These are phyloP conservation scores for Kregervanrija delftensis DNA, from an alignment of 805 yeast species.

Conservation along the genomic window DNA sequence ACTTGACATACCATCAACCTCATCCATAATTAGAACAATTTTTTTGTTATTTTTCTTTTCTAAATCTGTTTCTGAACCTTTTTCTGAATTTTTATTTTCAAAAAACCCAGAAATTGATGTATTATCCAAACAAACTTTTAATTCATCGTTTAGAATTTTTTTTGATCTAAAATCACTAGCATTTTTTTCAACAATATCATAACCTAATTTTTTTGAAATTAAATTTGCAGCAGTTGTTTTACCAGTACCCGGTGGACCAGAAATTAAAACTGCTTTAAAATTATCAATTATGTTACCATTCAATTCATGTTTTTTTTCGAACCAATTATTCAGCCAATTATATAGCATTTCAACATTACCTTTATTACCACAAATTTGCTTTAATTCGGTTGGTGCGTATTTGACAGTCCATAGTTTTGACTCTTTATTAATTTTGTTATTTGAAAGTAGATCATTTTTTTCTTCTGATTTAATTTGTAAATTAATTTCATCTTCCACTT, in stretches of 20 bases:
- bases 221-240: constrained; percentile 79
- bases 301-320: constrained; percentile 45
- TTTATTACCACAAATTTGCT: constrained; percentile 89
- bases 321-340: constrained; percentile 79
- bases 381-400: constrained; percentile 74
- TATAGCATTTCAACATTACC: constrained; percentile 59
- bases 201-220: constrained; percentile 62
- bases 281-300: constrained; percentile 53
- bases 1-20: constrained; percentile 98
- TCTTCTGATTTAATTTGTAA: constrained; percentile 17
- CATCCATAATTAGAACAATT: constrained; percentile 92
- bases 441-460: neutral
- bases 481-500: constrained; percentile 42
- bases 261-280: constrained; percentile 76
- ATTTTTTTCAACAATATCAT: constrained; percentile 68
- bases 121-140: constrained; percentile 69
- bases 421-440: constrained; percentile 13
- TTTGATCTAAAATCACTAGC: constrained; percentile 91
- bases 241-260: constrained; percentile 86
- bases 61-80: constrained; percentile 6
- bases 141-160: constrained; percentile 56
- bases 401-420: constrained; percentile 81
- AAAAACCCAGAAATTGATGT: constrained; percentile 80
- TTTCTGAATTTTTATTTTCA: constrained; percentile 22
- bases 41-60: constrained; percentile 32